Percentiles rank a stretch among this genome's conserved stretches.
phyloP scores from a whole-genome alignment of 306 rosid genomes.

The Quercus cerris region DNA sequence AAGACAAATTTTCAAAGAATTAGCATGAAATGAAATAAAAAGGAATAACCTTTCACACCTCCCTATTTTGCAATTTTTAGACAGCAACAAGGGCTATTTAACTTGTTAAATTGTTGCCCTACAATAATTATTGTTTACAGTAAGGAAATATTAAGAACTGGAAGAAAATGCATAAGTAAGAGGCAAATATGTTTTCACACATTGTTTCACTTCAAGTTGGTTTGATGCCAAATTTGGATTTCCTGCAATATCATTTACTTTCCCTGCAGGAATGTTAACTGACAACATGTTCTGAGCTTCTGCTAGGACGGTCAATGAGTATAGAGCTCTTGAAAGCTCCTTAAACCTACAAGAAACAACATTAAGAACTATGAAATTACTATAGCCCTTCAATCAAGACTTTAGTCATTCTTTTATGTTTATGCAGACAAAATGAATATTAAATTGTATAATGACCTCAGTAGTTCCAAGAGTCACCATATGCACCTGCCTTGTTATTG shows the following conservation, averaged over 20 bases:
- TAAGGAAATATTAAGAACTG: not conserved
- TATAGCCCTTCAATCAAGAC: constrained; percentile 2
- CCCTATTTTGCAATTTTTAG: no score
- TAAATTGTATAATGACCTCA: not conserved
- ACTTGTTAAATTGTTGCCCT: not conserved
- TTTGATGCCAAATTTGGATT: constrained; percentile 66
- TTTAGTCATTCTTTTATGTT: not conserved
- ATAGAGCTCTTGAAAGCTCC: constrained; percentile 65
- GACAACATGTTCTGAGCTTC: constrained; percentile 35
- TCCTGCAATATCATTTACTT: constrained; percentile 64
- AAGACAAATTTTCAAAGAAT: no score
- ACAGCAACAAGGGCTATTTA: not conserved
- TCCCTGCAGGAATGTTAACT: constrained; percentile 58
- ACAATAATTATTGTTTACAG: not conserved
- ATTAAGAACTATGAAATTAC: not conserved
- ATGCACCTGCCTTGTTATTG: constrained; percentile 60
- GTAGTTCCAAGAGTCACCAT: constrained; percentile 9
- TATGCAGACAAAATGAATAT: not conserved
- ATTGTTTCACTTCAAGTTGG: constrained; percentile 52
- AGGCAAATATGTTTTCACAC: constrained; percentile 31
- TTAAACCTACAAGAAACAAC: constrained; percentile 37
- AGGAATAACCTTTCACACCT: no score
- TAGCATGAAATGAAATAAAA: no score
- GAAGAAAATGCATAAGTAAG: constrained; percentile 11
- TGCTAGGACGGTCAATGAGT: constrained; percentile 48